Evolutionary conservation across 2,329 filamentous ascomycete species (phyloP).

Genomic region (Zasmidium citrigriseum): DNA sequence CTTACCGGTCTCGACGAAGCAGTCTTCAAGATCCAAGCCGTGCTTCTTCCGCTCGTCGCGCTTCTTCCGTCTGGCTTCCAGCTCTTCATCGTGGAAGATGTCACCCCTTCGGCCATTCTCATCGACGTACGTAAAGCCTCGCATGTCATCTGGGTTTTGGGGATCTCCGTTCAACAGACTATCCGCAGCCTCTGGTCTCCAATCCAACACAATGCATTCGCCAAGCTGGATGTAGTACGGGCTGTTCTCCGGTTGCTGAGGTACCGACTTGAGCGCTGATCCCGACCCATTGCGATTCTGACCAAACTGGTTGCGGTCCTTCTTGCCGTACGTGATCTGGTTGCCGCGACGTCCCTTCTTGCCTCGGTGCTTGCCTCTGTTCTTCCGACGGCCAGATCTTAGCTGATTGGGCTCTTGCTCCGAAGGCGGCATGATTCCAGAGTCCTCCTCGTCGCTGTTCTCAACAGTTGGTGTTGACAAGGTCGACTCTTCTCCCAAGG

Average conservation of each 20-base stretch:
- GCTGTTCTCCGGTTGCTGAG: constrained; percentile 24
- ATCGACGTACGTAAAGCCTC: constrained; percentile 55
- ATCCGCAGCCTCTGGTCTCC: constrained; percentile 71
- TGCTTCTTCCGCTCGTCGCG: constrained; percentile 68
- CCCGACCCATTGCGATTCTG: background rate
- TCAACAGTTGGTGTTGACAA: constrained; percentile 11
- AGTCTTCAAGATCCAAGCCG: constrained; percentile 85
- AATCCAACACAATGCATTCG: constrained; percentile 86
- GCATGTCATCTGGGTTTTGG: constrained; percentile 51
- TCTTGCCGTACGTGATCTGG: constrained; percentile 25
- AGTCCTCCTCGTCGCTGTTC: constrained; percentile 21
- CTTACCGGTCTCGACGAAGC: constrained; percentile 90
- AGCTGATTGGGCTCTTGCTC: constrained; percentile 2
- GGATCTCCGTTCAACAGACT: constrained; percentile 61
- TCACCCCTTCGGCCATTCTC: constrained; percentile 58
- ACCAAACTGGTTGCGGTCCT: too few relatives aligned
- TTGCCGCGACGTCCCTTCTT: constrained; percentile 14
- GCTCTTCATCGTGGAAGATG: constrained; percentile 59
- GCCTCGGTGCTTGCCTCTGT: constrained; percentile 23
- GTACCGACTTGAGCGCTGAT: background rate
- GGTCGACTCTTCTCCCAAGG: constrained; percentile 17
- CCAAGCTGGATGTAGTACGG: constrained; percentile 65
- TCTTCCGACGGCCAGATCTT: constrained; percentile 10
- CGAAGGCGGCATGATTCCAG: background rate
- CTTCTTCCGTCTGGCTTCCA: constrained; percentile 63